A percentile compares a stretch with the other conserved stretches of the same genome.
phyloP scores from a whole-genome alignment of 345 rosid species.

The Eucalyptus camaldulensis region DNA sequence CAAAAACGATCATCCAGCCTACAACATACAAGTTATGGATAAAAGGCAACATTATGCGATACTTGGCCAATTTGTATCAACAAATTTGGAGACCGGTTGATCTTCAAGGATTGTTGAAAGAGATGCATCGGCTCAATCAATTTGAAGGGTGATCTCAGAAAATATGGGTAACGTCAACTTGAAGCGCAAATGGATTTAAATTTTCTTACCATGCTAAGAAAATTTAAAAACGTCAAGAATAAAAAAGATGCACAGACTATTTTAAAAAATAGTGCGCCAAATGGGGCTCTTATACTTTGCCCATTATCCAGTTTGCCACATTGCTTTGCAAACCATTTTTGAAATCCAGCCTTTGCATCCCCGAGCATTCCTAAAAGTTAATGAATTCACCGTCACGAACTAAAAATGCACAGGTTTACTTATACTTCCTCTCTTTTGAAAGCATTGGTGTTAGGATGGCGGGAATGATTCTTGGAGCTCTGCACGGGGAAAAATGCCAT shows the following conservation, averaged over 20 bases:
- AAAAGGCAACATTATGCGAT: background rate
- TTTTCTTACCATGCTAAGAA: background rate
- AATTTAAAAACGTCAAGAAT: too few species aligned
- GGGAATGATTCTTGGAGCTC: conserved; percentile 88
- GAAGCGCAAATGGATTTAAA: too few species aligned
- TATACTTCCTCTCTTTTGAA: conserved; percentile 85
- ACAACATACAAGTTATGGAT: background rate
- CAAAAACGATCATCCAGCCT: background rate
- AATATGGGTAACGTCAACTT: too few species aligned
- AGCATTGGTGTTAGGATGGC: conserved; percentile 79
- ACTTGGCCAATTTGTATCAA: background rate
- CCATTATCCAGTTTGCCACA: background rate
- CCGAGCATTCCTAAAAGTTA: background rate
- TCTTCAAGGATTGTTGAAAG: background rate
- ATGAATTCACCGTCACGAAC: background rate
- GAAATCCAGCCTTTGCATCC: background rate
- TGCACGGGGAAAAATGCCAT: conserved; percentile 84
- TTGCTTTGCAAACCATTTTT: background rate
- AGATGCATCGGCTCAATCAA: too few species aligned
- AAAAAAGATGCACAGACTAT: rapidly evolving
- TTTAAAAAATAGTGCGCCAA: too few species aligned
- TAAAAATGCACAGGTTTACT: background rate
- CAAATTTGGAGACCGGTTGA: background rate
- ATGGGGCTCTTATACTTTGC: too few species aligned
- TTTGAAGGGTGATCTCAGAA: too few species aligned